Evolutionary conservation across 768 basidiomycete genomes (phyloP), one percentile per base, ranked within the genome.

Genomic region (Mycena alexandri): DNA sequence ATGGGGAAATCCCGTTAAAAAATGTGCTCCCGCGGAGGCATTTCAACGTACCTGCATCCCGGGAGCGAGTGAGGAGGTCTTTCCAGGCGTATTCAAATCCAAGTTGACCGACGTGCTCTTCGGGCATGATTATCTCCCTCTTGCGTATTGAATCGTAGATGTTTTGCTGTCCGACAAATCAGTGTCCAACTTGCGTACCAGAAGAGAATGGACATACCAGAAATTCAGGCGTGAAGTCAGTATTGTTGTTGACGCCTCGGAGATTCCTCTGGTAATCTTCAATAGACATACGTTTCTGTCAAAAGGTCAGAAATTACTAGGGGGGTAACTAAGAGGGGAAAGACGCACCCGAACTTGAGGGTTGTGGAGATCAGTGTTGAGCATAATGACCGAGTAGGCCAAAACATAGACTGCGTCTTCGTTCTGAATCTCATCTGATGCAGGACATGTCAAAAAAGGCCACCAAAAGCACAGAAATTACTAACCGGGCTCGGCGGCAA

Each of bases 41-140:
- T 16, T 44, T 41, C 34, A n/a, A 42, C 85, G 47, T 65, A 93
- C 95, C 94, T 67, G 94, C 89, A 75, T 89, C 90, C 62, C 90
- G 86, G 50, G 96, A 89, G 36, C 98, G 88, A 36, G 90, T 79
- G 42, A 98, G 85, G 12, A 99, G 83, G 72, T 98, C 96, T 76
- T 98, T 98, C 98, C 98, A 99, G 19, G 98, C 97, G 76, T 97
- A 98, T 72, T 99, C 98, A 76, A 99, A 99, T 11, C 98, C 98
- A 50, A 97, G 86, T 75, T 95, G 94, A 2, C 97, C 98, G 11
- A 91, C 93, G 74, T 99, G 98, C 73, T 99, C 98, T 79, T 98
- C 96, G 0, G 98, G 97, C 90, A 99, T 92, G 55, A 99, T 86
- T 61, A 99, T 98, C 80, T 99, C 98, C 47, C 90, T 85, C 79